phyloP scores from a whole-genome alignment of 192 early-diverging fungal genomes.

The Umbelopsis vinacea region DNA sequence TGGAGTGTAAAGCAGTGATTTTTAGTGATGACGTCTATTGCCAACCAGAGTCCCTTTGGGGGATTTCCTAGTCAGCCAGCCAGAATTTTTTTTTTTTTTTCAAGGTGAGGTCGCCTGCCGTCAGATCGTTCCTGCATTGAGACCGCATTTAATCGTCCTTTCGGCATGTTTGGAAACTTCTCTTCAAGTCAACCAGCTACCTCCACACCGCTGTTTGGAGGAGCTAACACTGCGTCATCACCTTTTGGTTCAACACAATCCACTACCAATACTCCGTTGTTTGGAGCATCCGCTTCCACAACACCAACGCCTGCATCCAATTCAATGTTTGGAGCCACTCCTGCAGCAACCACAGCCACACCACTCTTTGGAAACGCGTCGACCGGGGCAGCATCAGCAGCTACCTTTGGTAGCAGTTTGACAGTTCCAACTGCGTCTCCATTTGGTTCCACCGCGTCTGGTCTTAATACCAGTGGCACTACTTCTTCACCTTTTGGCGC shows the following conservation, averaged over 20 bases:
- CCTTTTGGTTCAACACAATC: background rate
- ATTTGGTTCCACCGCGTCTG: background rate
- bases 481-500: conserved; percentile 7
- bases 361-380: background rate
- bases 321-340: conserved; percentile 2
- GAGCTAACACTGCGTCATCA: background rate
- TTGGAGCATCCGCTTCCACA: background rate
- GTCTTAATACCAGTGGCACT: background rate
- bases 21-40: too few species aligned
- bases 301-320: background rate
- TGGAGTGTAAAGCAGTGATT: too few species aligned
- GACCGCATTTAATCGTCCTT: background rate
- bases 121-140: conserved; percentile 4
- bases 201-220: background rate
- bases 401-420: background rate
- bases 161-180: background rate
- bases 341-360: background rate
- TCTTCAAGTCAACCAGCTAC: background rate
- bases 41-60: too few species aligned
- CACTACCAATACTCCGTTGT: background rate
- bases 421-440: background rate
- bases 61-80: too few species aligned
- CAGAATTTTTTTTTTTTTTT: conserved; percentile 1
- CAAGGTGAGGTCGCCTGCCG: background rate
- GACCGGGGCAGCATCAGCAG: background rate